These are phyloP conservation scores for Phytophthora aleatoria DNA, from an alignment of 352 stramenopile species.

Conservation along the genomic window DNA sequence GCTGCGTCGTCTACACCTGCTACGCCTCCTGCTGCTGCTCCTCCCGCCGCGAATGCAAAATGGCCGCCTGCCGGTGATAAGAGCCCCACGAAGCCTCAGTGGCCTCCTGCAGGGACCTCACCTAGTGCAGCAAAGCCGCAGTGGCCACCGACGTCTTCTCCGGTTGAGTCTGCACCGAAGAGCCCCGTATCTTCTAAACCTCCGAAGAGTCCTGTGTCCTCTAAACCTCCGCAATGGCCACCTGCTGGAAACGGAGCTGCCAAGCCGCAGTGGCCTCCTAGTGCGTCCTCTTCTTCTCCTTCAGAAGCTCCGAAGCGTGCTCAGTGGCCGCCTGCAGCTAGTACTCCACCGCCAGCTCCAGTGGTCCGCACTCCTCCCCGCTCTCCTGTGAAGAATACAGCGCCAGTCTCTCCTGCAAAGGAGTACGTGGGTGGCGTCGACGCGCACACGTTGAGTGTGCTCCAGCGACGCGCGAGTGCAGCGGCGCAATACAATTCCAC, in stretches of 20 bases:
- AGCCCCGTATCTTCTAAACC: conserved; percentile 20
- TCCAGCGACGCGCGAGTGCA: conserved; percentile 68
- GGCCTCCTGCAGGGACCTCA: conserved; percentile 33
- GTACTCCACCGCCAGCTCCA: conserved; percentile 31
- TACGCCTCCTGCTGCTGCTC: conserved; percentile 10
- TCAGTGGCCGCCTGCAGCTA: conserved; percentile 53
- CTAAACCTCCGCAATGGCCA: conserved; percentile 25
- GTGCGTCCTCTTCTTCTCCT: conserved; percentile 9
- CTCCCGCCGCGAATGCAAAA: not conserved
- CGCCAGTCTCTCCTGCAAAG: conserved; percentile 4
- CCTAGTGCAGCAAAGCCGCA: conserved; percentile 29
- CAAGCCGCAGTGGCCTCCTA: conserved; percentile 53
- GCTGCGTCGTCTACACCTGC: conserved; percentile 20
- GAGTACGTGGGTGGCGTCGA: conserved; percentile 36
- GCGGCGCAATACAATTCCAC: conserved; percentile 64
- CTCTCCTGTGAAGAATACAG: conserved; percentile 20
- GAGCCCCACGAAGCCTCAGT: conserved; percentile 38
- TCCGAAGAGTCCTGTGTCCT: conserved; percentile 24
- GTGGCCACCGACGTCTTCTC: conserved; percentile 32
- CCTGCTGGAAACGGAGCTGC: conserved; percentile 20
- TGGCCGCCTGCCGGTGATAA: conserved; percentile 13
- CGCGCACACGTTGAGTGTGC: conserved; percentile 56
- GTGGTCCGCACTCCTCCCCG: conserved; percentile 28
- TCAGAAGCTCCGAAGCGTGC: conserved; percentile 41
- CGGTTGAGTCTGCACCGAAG: conserved; percentile 23